Conservation (phyloP, 306 rosid species). For the Oemleria cerasiformis region DNA sequence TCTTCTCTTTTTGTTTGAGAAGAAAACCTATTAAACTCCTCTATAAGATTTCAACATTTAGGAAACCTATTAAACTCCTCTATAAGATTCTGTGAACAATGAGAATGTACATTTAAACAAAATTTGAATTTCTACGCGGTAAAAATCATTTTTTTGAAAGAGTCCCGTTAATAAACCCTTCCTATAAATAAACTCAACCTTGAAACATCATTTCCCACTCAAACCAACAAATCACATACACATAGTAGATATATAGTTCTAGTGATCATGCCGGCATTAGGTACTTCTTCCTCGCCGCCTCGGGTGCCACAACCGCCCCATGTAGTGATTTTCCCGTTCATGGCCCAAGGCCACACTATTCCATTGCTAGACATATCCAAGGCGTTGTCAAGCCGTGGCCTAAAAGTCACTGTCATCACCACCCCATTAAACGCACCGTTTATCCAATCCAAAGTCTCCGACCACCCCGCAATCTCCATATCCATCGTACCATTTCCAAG, state of each 20-base stretch:
- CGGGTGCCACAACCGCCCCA: constrained; percentile 5
- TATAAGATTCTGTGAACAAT: background rate
- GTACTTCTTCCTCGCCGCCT: background rate
- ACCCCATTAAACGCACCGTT: constrained; percentile 25
- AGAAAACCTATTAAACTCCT: too few relatives aligned
- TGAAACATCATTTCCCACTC: background rate
- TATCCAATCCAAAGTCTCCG: background rate
- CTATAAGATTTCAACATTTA: background rate
- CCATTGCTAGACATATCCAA: constrained; percentile 32
- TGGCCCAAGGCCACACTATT: constrained; percentile 36
- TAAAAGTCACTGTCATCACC: constrained; percentile 26
- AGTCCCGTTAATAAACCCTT: background rate
- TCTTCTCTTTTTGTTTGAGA: too few relatives aligned
- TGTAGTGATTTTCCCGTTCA: constrained; percentile 28
- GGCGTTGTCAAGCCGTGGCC: constrained; percentile 11
- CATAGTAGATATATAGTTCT: background rate
- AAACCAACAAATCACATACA: background rate
- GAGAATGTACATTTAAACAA: background rate
- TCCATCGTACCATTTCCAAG: constrained; percentile 23
- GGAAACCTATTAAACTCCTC: background rate
- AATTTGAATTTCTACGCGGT: background rate
- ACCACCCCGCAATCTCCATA: constrained; percentile 1
- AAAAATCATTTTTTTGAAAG: too few relatives aligned
- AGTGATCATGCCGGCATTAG: background rate
- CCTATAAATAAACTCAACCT: background rate